Evolutionary conservation across 768 basidiomycete species (phyloP).

Genomic region (Amanita subjunquillea): DNA sequence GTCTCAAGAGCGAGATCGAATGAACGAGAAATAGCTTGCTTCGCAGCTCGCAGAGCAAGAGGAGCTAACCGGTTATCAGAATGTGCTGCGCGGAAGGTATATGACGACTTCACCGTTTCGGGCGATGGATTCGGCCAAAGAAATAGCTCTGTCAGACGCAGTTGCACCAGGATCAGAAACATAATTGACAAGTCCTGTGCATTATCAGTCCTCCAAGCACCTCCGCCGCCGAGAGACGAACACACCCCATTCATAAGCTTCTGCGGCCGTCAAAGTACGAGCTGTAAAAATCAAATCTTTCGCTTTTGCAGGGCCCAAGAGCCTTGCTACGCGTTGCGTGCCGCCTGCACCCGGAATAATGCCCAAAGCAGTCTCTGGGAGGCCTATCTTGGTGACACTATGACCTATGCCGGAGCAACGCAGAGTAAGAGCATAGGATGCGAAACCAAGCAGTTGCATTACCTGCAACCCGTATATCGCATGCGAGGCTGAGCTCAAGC

Average conservation of each 20-base stretch:
- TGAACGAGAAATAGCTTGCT: slow-evolving; percentile 74
- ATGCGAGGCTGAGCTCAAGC: slow-evolving; percentile 77
- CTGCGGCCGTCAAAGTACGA: slow-evolving; percentile 49
- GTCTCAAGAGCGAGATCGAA: slow-evolving; percentile 71
- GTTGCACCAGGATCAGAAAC: slow-evolving; percentile 48
- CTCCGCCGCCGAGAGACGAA: slow-evolving; percentile 3
- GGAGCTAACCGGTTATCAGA: slow-evolving; percentile 43
- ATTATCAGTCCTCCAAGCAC: slow-evolving; percentile 7
- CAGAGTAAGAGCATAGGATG: not conserved
- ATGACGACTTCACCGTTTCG: slow-evolving; percentile 42
- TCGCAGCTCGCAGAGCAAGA: slow-evolving; percentile 79
- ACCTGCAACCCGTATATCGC: slow-evolving; percentile 89
- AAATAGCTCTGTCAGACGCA: slow-evolving; percentile 62
- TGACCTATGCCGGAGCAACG: slow-evolving; percentile 27
- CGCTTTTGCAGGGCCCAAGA: slow-evolving; percentile 70
- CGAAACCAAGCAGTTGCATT: slow-evolving; percentile 3
- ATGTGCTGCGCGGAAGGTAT: not conserved
- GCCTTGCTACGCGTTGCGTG: slow-evolving; percentile 71
- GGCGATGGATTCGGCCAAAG: slow-evolving; percentile 57
- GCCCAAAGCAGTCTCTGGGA: slow-evolving; percentile 70
- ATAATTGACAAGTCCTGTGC: slow-evolving; percentile 74
- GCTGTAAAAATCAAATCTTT: slow-evolving; percentile 86
- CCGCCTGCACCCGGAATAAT: slow-evolving; percentile 92
- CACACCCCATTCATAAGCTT: slow-evolving; percentile 67
- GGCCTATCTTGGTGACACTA: slow-evolving; percentile 72